Evolutionary conservation across 2,329 filamentous ascomycete genomes (phyloP), one percentile per base, ranked within the genome.

Genomic region (Colletotrichum plurivorum): DNA sequence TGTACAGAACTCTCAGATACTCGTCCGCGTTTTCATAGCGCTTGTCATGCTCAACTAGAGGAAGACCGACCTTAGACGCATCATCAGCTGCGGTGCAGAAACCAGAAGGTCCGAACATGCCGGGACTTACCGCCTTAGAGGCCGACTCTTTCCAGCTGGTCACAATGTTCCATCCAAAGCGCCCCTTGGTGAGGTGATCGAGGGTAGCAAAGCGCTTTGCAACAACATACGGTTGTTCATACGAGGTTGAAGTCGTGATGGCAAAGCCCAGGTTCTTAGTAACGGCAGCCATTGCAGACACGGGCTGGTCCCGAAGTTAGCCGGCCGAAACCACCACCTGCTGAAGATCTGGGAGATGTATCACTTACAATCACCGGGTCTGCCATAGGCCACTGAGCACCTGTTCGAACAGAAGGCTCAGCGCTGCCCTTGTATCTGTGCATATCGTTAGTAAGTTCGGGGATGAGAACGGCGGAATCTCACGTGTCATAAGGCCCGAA

Each of bases 161-260:
- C 0, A 92, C 90, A 20, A 92, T 90, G 67, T 92, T 92, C 90
- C 89, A 91, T 0, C 87, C 89, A 45, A 91, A 83, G 0, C 89
- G 81, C 0, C 89, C 89, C 2, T 84, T 80, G 0, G 89, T 91
- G 48, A 92, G 79, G 75, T 91, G 89, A 63, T 91, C 89, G 1
- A 91, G 77, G 0, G 87, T 89, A 0, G 87, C 89, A 66, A 91
- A 90, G 0, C 88, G 80, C 75, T 90, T 90, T 0, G 89, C 89
- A 1, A 91, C 78, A 1, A 90, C 77, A 69, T 89, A 91, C 0
- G 89, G 89, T 0, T 87, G 86, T 70, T 90, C 88, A 67, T 90
- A 92, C 0, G 87, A 87, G 3, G 89, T 91, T 0, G 87, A 89
- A 0, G 88, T 87, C 0, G 89, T 91, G 68, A 92, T 89, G 1